phyloP scores from a whole-genome alignment of 768 basidiomycete genomes.

The Melanogaster broomeanus region DNA sequence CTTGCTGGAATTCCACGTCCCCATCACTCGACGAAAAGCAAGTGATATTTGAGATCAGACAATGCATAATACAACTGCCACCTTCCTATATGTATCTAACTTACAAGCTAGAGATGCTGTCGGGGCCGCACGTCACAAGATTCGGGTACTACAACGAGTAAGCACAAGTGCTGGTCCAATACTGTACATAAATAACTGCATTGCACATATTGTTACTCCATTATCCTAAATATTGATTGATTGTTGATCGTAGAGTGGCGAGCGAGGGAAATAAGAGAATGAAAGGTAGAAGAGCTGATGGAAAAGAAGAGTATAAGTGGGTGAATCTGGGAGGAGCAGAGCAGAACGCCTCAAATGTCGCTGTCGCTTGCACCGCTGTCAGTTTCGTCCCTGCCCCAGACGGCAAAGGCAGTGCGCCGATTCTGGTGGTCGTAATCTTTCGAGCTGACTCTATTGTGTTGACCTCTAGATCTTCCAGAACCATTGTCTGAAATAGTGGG shows the following conservation, averaged over 20 bases:
- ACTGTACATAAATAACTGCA: conserved; percentile 7
- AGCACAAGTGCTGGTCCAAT: no score
- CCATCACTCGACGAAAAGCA: no score
- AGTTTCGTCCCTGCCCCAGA: conserved; percentile 87
- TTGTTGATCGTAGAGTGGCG: not conserved
- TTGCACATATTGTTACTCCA: not conserved
- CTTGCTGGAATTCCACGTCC: no score
- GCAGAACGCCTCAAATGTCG: conserved; percentile 36
- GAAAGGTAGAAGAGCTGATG: not conserved
- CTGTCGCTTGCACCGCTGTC: conserved; percentile 83
- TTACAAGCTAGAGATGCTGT: no score
- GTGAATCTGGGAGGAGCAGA: not conserved
- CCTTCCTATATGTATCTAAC: no score
- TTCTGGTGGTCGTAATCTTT: conserved; percentile 29
- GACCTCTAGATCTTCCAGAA: conserved; percentile 12
- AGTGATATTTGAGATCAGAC: no score
- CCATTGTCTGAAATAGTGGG: conserved; percentile 51
- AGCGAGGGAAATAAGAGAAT: conserved; percentile 5
- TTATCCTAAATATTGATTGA: not conserved
- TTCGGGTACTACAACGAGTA: no score
- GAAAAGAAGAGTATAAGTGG: not conserved
- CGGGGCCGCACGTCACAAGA: no score
- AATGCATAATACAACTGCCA: no score
- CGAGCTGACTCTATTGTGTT: conserved; percentile 9
- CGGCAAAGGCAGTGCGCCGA: conserved; percentile 73